phyloP scores from a whole-genome alignment of 2,329 filamentous ascomycete genomes.

The Phialemoniopsis sp. region DNA sequence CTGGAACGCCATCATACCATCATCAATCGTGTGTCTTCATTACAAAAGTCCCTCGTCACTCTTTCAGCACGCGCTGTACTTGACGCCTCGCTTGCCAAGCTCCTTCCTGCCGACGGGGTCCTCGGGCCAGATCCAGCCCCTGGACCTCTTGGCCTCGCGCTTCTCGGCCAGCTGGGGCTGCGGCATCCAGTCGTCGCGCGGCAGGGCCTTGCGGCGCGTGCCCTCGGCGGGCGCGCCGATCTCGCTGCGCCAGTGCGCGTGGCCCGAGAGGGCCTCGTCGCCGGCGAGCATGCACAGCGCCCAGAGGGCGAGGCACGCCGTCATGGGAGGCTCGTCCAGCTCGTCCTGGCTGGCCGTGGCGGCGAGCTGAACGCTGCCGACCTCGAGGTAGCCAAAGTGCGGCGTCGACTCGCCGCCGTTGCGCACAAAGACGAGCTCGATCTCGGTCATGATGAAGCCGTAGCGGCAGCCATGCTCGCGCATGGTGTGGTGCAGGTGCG shows the following conservation, averaged over 20 bases:
- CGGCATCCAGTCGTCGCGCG: slow-evolving; percentile 74
- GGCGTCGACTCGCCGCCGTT: slow-evolving; percentile 69
- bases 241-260: slow-evolving; percentile 62
- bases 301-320: slow-evolving; percentile 72
- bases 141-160: slow-evolving; percentile 66
- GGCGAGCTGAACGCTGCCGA: slow-evolving; percentile 58
- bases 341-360: slow-evolving; percentile 20
- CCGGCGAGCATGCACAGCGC: slow-evolving; percentile 55
- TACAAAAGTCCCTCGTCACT: too few relatives aligned
- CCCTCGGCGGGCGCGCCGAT: slow-evolving; percentile 73
- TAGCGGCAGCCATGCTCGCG: slow-evolving; percentile 90
- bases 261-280: slow-evolving; percentile 32
- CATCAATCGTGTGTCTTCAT: too few relatives aligned
- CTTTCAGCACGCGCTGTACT: slow-evolving; percentile 43
- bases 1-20: too few relatives aligned
- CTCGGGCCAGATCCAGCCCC: slow-evolving; percentile 75
- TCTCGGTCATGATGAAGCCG: slow-evolving; percentile 94
- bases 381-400: slow-evolving; percentile 85
- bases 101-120: slow-evolving; percentile 70
- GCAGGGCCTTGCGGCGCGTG: slow-evolving; percentile 63
- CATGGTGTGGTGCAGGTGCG: slow-evolving; percentile 87
- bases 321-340: slow-evolving; percentile 45
- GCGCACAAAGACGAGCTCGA: slow-evolving; percentile 87
- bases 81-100: slow-evolving; percentile 61
- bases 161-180: slow-evolving; percentile 70